Base-by-base conservation (phyloP, 2,329 filamentous ascomycete species). In the Xylariaceae sp. region DNA sequence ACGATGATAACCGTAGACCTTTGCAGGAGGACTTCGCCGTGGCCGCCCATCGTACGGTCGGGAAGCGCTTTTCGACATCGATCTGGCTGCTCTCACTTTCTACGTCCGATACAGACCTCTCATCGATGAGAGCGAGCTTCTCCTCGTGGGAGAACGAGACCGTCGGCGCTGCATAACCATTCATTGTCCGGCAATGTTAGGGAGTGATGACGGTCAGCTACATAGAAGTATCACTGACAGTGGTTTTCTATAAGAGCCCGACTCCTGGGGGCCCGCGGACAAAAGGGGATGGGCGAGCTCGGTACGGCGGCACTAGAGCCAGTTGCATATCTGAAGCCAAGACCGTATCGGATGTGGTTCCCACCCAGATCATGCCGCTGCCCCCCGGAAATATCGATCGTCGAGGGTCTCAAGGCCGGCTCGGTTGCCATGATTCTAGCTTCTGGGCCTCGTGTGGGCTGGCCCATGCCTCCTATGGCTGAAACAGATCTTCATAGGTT, bases 101-200 rank as follows among this genome's bases (percentile, higher is more conserved):
- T 43, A 70, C 64, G 50, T 82, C 79, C 12, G 77, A 78, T 19
- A 72, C 51, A 16, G 71, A 70, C 56, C 73, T 75, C 50, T 79
- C 75, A n/a, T 80, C 76, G 29, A 80, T 67, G 32, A 81, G 70
- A 14, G 71, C 70, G 52, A 75, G 67, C 62, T 75, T 79, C 70
- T 81, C 79, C 67, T 80, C 76, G 49, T 74, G 67, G 48, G 70
- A 70, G 57, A 72, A 68, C 32, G 71, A 70, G 57, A 68, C 65
- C 48, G 65, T 70, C n/a, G 69, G 71, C 20, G 68, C 59, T 54
- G 70, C 70, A 65, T 74, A 70, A 55, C 70, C 70, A 61, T 72
- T 73, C 78, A 81, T 80, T 69, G 67, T 73, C 66, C 66, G 64
- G 66, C 63, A 67, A 68, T 62, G 61, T 16, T 50, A 18, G 14